Evolutionary conservation across 1,284 basidiomycete genomes (phyloP).

Genomic region (Tilletia setariae): DNA sequence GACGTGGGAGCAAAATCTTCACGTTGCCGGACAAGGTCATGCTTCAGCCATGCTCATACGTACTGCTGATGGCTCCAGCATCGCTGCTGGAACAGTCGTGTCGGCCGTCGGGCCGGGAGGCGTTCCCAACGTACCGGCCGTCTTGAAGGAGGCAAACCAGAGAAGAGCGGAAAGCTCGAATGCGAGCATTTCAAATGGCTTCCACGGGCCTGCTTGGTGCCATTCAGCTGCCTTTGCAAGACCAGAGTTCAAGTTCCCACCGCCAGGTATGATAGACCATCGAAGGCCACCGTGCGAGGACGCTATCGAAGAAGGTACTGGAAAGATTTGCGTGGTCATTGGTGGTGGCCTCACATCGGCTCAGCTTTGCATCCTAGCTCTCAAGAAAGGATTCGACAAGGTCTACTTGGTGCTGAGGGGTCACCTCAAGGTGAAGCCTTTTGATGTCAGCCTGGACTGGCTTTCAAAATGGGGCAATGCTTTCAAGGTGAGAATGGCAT

Average conservation of each 20-base stretch:
- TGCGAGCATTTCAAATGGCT: neutral
- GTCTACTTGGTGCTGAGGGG: slow-evolving; percentile 52
- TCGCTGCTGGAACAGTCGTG: slow-evolving; percentile 38
- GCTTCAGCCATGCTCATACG: slow-evolving; percentile 21
- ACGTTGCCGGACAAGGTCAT: slow-evolving; percentile 20
- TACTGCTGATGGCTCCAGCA: slow-evolving; percentile 15
- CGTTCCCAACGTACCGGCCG: slow-evolving; percentile 39
- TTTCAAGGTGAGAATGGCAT: neutral
- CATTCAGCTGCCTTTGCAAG: slow-evolving; percentile 49
- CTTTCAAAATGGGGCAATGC: slow-evolving; percentile 11
- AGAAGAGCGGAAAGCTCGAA: neutral
- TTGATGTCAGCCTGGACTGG: slow-evolving; percentile 44
- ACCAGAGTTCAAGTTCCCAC: slow-evolving; percentile 28
- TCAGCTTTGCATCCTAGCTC: slow-evolving; percentile 50
- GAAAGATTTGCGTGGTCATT: slow-evolving; percentile 40
- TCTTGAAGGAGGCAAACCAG: slow-evolving; percentile 14
- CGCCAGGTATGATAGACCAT: slow-evolving; percentile 5
- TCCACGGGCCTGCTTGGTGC: slow-evolving; percentile 42
- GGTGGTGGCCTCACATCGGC: slow-evolving; percentile 56
- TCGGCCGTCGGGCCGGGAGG: slow-evolving; percentile 51
- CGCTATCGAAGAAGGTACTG: neutral
- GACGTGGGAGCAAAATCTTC: slow-evolving; percentile 27
- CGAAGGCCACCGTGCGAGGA: slow-evolving; percentile 12
- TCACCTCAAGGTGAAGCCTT: slow-evolving; percentile 51
- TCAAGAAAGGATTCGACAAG: slow-evolving; percentile 40